Percentiles rank a stretch among this genome's conserved stretches.
These are phyloP conservation scores for Apiotrichum brassicae DNA, from an alignment of 1,284 basidiomycete genomes.

Conservation along the genomic window DNA sequence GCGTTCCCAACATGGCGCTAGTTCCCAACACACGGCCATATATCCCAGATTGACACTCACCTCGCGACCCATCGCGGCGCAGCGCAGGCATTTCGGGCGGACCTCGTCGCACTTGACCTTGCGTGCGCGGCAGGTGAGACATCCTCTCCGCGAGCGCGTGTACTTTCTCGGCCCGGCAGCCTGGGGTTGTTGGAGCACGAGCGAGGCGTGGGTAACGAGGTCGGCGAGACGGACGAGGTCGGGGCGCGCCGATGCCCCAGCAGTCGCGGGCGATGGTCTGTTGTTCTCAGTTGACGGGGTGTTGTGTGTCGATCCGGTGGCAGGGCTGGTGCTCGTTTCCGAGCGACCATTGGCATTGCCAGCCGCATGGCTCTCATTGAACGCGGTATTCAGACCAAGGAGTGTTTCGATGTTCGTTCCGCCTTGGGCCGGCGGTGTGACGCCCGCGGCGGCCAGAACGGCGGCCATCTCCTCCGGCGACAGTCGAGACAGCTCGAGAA, in stretches of 20 bases:
- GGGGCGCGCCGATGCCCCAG: neutral
- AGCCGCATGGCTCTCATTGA: neutral
- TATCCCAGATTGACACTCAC: too few relatives aligned
- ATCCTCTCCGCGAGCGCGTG: slow-evolving; percentile 4
- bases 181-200: slow-evolving; percentile 1
- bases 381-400: neutral
- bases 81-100: slow-evolving; percentile 22
- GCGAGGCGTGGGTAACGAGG: slow-evolving; percentile 4
- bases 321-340: neutral
- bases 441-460: neutral
- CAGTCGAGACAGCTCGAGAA: slow-evolving; percentile 6
- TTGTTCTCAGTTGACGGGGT: too few relatives aligned
- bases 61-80: slow-evolving; percentile 2
- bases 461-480: neutral
- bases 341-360: neutral
- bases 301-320: neutral
- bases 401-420: neutral
- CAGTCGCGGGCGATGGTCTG: too few relatives aligned
- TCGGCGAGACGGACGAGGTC: slow-evolving; percentile 7
- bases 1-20: too few relatives aligned
- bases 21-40: too few relatives aligned
- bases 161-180: neutral
- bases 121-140: slow-evolving; percentile 9
- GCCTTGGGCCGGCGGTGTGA: neutral
- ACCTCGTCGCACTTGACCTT: slow-evolving; percentile 19